Evolutionary conservation across 768 basidiomycete species (phyloP), one percentile per base, ranked within the genome.

Genomic region (Psilocybe azurescens): DNA sequence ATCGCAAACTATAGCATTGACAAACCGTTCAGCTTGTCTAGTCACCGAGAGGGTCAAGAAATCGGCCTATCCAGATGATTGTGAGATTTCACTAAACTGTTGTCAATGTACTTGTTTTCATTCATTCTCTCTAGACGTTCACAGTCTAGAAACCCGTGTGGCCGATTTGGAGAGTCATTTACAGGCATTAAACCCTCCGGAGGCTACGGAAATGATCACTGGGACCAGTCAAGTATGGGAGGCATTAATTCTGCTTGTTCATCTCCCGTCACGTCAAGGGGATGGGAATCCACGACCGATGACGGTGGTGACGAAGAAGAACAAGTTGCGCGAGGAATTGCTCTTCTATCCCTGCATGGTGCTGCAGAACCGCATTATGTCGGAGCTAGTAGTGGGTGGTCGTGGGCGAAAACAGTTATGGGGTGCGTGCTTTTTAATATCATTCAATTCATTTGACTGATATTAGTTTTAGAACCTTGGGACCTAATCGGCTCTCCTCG

Each of bases 381-480:
- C 13, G 59, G 59, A 10, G 59, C 59, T 11, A 60, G 59, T 39
- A 60, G 59, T 36, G 59, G 59, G 5, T 60, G 59, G 59, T 60
- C 59, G 11, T 60, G 59, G 59, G 59, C 59, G n/a, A 60, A 60
- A 30, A 60, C 59, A 28, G 39, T 60, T 13, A 8, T 60, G 18
- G 59, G 59, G 51, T 56, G 20, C 13, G 54, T 49, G 16, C 18
- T 49, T 11, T 58, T 14, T 14, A 4, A 14, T 18, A 8, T 49
- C 29, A 11, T 49, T 48, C 7, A 5, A 30, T n/a, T n/a, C n/a
- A n/a, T n/a, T n/a, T n/a, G 18, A 18, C 10, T 50, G 30, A 49
- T 58, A 9, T 16, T 28, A 48, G 3, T 8, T 30, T 46, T n/a
- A 58, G 56, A 24, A 58, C 56, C 14, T 28, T 58, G 32, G 56